phyloP scores from a whole-genome alignment of 2,329 filamentous ascomycete species.

The Colletotrichum sublineola region DNA sequence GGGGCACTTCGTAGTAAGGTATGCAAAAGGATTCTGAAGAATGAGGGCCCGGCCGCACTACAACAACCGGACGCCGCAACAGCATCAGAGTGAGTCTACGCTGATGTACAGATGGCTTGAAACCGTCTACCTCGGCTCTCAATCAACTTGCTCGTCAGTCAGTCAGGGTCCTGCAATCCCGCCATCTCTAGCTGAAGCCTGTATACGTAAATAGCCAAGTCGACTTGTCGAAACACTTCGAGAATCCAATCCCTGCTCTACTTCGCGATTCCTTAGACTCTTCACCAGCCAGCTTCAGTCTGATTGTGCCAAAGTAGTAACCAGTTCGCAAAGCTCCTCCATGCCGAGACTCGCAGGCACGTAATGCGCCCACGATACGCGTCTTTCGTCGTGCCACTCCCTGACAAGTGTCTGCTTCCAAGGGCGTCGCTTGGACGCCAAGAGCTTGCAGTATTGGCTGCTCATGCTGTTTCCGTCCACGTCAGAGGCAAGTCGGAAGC shows the following conservation, averaged over 20 bases:
- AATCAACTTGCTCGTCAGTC: background rate
- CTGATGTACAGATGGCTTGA: background rate
- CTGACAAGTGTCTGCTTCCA: too few species aligned
- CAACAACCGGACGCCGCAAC: background rate
- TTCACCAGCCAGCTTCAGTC: slow-evolving; percentile 58
- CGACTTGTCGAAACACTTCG: slow-evolving; percentile 67
- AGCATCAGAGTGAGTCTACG: too few species aligned
- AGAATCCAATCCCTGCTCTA: slow-evolving; percentile 67
- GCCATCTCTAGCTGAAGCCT: slow-evolving; percentile 70
- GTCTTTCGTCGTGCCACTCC: too few species aligned
- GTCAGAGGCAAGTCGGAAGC: too few species aligned
- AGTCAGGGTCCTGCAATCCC: slow-evolving; percentile 54
- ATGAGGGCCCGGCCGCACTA: too few species aligned
- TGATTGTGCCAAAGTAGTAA: slow-evolving; percentile 59
- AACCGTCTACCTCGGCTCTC: background rate
- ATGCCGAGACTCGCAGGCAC: slow-evolving; percentile 44
- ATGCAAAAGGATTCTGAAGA: background rate
- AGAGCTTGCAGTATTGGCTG: too few species aligned
- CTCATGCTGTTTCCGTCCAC: too few species aligned
- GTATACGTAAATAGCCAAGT: slow-evolving; percentile 72
- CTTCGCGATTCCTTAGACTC: slow-evolving; percentile 65
- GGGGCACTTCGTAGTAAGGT: background rate
- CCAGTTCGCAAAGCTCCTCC: slow-evolving; percentile 65
- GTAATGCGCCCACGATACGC: too few species aligned
- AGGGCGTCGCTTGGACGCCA: too few species aligned